Evolutionary conservation across 1,139 yeast species (phyloP).

Genomic region (Entelexis paramagnoliae): DNA sequence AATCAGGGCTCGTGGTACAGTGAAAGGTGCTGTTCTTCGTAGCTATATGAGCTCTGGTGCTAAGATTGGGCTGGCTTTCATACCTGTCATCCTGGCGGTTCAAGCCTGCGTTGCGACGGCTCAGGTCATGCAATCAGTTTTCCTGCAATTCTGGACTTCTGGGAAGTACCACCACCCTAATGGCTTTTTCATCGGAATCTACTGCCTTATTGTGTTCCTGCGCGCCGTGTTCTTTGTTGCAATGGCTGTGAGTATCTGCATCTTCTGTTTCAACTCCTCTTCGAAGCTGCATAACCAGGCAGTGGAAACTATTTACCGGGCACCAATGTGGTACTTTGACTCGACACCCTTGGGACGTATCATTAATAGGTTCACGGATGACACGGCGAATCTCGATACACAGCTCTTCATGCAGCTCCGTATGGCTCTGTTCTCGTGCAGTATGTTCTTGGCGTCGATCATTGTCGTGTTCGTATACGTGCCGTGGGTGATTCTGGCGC

Average conservation of each 20-base stretch:
- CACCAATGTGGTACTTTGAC: slow-evolving; percentile 61
- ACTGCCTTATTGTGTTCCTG: slow-evolving; percentile 43
- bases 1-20: slow-evolving; percentile 41
- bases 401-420: slow-evolving; percentile 34
- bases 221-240: slow-evolving; percentile 30
- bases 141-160: slow-evolving; percentile 80
- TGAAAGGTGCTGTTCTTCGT: slow-evolving; percentile 39
- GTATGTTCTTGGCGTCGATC: slow-evolving; percentile 24
- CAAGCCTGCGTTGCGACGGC: slow-evolving; percentile 40
- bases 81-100: slow-evolving; percentile 38
- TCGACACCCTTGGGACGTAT: slow-evolving; percentile 64
- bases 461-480: slow-evolving; percentile 28
- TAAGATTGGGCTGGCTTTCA: slow-evolving; percentile 35
- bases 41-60: slow-evolving; percentile 51
- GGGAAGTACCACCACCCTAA: slow-evolving; percentile 42
- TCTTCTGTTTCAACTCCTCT: slow-evolving; percentile 27
- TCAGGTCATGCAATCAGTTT: slow-evolving; percentile 38
- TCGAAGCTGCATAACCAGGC: slow-evolving; percentile 39
- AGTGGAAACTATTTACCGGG: slow-evolving; percentile 53
- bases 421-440: slow-evolving; percentile 24
- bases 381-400: slow-evolving; percentile 73
- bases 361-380: slow-evolving; percentile 66
- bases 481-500: slow-evolving; percentile 26
- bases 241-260: slow-evolving; percentile 28
- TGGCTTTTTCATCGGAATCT: slow-evolving; percentile 62